These are phyloP conservation scores for Aurifilum marmelostoma DNA, from an alignment of 2,329 filamentous ascomycete genomes.

Conservation along the genomic window DNA sequence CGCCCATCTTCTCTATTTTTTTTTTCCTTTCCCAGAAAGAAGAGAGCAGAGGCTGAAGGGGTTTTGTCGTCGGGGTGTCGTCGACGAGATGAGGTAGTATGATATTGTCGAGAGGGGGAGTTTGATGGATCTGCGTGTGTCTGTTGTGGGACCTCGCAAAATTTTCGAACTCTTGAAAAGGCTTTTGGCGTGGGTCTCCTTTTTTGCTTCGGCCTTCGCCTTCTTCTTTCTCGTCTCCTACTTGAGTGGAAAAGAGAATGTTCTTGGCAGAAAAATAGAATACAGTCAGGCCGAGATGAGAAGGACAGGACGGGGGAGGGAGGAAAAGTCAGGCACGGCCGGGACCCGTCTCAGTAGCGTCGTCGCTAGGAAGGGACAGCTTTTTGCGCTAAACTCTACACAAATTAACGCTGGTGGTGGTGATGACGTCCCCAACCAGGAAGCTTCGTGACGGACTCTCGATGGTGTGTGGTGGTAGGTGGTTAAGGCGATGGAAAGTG, in stretches of 20 bases:
- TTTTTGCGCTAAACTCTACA: not conserved
- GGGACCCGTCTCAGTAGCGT: not conserved
- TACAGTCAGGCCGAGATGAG: not conserved
- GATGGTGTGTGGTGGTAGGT: no score
- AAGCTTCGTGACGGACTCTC: not conserved
- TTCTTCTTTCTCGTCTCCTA: not conserved
- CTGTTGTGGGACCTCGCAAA: conserved; percentile 12
- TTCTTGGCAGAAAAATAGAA: not conserved
- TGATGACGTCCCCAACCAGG: not conserved
- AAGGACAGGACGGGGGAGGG: not conserved
- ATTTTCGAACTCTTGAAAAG: not conserved
- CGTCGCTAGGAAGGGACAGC: not conserved
- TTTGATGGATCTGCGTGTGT: not conserved
- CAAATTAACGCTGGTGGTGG: not conserved
- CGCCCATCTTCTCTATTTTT: conserved; percentile 17
- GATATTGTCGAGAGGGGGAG: conserved; percentile 6
- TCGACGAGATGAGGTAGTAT: conserved; percentile 19
- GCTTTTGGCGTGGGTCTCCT: conserved; percentile 8
- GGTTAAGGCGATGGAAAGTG: not conserved
- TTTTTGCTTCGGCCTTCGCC: not conserved
- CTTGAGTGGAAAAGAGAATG: not conserved
- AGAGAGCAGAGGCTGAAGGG: not conserved
- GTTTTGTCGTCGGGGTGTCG: conserved; percentile 17
- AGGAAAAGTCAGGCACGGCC: not conserved
- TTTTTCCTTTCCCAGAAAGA: not conserved